Percentiles rank a stretch among this genome's conserved stretches.
Conservation (phyloP, 345 rosid genomes). For the Arabidopsis arenosa region DNA sequence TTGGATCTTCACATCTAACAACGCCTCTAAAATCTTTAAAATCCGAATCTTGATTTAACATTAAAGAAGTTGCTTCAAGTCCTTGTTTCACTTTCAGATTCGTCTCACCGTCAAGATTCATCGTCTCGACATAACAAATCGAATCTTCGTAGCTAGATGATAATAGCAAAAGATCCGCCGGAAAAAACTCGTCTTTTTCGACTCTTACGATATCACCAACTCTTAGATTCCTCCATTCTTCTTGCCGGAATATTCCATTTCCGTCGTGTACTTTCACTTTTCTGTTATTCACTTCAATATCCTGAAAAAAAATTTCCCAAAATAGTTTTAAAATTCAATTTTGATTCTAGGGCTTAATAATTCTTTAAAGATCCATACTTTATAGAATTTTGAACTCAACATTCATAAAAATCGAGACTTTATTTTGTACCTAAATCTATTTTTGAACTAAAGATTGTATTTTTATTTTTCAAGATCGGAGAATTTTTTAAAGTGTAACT, state of each 20-base stretch:
- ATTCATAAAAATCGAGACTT: neutral
- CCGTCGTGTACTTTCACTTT: conserved; percentile 68
- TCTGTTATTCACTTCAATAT: conserved; percentile 80
- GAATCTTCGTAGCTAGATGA: conserved; percentile 89
- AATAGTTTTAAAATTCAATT: neutral
- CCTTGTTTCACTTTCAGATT: conserved; percentile 93
- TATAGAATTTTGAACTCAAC: neutral
- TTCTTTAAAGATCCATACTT: conserved; percentile 21
- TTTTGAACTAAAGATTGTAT: neutral
- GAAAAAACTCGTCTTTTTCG: conserved; percentile 86
- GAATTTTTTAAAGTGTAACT: neutral
- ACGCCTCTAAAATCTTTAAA: conserved; percentile 67
- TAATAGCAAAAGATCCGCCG: conserved; percentile 82
- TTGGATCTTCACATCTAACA: conserved; percentile 89
- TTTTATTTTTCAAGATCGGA: neutral
- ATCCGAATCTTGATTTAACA: conserved; percentile 61
- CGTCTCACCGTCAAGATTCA: conserved; percentile 99
- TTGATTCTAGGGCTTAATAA: neutral
- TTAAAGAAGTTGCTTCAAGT: conserved; percentile 62
- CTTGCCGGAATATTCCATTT: conserved; percentile 60
- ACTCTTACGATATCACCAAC: conserved; percentile 93
- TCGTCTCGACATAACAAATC: conserved; percentile 92
- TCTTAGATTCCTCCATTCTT: conserved; percentile 77
- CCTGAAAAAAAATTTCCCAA: conserved; percentile 51
- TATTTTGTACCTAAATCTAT: neutral